Evolutionary conservation across 2,329 filamentous ascomycete species (phyloP), one percentile per base, ranked within the genome.

Genomic region (Chaetomium sp.): DNA sequence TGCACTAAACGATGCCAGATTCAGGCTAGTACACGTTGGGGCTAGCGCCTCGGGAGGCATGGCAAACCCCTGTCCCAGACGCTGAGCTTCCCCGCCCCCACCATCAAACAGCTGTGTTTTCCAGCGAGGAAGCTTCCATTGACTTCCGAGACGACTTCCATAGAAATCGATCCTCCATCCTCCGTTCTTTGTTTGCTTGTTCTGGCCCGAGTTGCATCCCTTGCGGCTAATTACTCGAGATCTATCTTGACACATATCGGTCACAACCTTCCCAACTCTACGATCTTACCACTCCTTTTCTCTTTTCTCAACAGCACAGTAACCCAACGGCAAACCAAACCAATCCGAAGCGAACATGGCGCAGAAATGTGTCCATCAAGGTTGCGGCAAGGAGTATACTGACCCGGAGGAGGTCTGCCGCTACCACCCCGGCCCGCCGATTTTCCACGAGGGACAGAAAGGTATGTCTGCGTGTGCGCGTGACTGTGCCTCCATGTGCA

Each of bases 371-470:
- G 90, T 96, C 56, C 94, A 96, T 76, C 91, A 95, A 73, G 91
- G 91, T 70, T 99, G 94, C 73, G 90, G 88, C 67, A 97, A 96
- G 79, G 73, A 78, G 61, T 97, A 90, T 72, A 85, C 85, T 49
- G 87, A 96, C 71, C 74, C 85, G 8, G 83, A 89, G 43, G 92
- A 96, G 71, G 80, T 85, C 64, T 99, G 94, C 75, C 76, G 83
- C 65, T 97, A 96, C 76, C 94, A 99, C 74, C 90, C 92, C 44
- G 91, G 91, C 55, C 89, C 91, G 61, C 94, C 94, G 46, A 80
- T 94, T 70, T 99, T 99, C 72, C 94, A 97, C 71, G 94, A 99
- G 76, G 94, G 94, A 59, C 92, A 96, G 75, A 97, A 99, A 85
- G 94, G 92, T 96, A 77, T 69, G 74, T 34, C 4, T 6, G 37